Evolutionary conservation across 2,329 filamentous ascomycete genomes (phyloP), one percentile per base, ranked within the genome.

Genomic region (Pseudopithomyces chartarum): DNA sequence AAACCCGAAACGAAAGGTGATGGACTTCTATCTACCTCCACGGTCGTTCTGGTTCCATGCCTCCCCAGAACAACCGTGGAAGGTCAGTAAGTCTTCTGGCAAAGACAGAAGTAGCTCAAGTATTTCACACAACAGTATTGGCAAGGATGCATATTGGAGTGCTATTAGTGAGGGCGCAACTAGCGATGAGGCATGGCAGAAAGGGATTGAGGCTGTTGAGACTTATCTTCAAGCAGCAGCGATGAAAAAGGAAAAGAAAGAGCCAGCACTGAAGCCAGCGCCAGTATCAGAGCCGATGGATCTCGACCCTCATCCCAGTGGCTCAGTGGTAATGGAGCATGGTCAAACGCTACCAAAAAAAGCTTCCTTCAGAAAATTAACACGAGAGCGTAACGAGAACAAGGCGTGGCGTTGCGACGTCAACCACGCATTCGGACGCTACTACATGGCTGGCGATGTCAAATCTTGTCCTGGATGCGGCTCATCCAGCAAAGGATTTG

Each of bases 11-110:
- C 39, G 26, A 2, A 52, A 42, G 3, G 5, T n/a, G 2, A 70
- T 70, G 68, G 66, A 71, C 36, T 73, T 73, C 50, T 70, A 68
- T 43, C 15, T 72, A 20, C 69, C 68, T 2, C 40, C 58, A 2
- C 62, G 50, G 7, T 55, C 61, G 0, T 58, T 57, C 26, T 60
- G 38, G 22, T 50, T 57, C 32, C 69, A 72, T 33, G 48, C 61
- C 3, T 56, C 62, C 8, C 63, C 61, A 13, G 52, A 38, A 12
- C 36, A 55, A 1, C 49, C 43, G 34, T 72, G 67, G 67, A 65
- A 56, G 23, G 67, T 66, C 2, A 59, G 54, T 47, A 66, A 60
- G 38, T 60, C 48, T 3, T 19, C 39, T 2, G 42, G 6, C 6
- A 57, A 57, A 38, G 17, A n/a, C 13, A 59, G 55, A 5, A 60